Conservation (phyloP, 1,284 basidiomycete genomes). For the Boletellus sp. region DNA sequence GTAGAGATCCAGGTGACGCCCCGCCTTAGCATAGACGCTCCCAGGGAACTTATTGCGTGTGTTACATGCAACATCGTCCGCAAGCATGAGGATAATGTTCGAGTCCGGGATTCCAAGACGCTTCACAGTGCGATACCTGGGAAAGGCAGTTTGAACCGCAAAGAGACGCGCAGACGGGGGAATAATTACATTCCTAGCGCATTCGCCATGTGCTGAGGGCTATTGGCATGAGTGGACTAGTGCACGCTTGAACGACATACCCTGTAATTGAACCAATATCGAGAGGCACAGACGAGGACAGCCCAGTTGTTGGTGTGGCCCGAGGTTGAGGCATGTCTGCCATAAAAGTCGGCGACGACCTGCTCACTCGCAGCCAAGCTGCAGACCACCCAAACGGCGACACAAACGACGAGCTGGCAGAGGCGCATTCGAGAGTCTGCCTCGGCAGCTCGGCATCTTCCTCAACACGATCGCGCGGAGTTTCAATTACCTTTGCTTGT, state of each 20-base stretch:
- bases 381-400: slow-evolving; percentile 32
- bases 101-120: slow-evolving; percentile 96
- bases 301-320: slow-evolving; percentile 98
- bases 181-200: slow-evolving; percentile 83
- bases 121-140: slow-evolving; percentile 96
- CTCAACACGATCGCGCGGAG: slow-evolving; percentile 17
- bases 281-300: slow-evolving; percentile 88
- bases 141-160: background rate
- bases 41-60: slow-evolving; percentile 89
- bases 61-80: slow-evolving; percentile 96
- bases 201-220: slow-evolving; percentile 89
- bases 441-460: slow-evolving; percentile 28
- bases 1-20: slow-evolving; percentile 83
- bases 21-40: slow-evolving; percentile 83
- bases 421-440: slow-evolving; percentile 33
- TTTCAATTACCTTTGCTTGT: slow-evolving; percentile 14
- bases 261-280: slow-evolving; percentile 99
- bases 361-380: slow-evolving; percentile 24
- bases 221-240: background rate
- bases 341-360: slow-evolving; percentile 30
- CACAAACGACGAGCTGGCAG: slow-evolving; percentile 24
- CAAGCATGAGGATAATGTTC: slow-evolving; percentile 98
- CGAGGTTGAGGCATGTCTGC: slow-evolving; percentile 34
- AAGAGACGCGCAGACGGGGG: background rate
- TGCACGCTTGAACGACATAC: slow-evolving; percentile 45